A percentile compares a stretch with the other conserved stretches of the same genome.
Evolutionary conservation across 2,329 filamentous ascomycete genomes (phyloP).

Genomic region (Aspergillus sp.): DNA sequence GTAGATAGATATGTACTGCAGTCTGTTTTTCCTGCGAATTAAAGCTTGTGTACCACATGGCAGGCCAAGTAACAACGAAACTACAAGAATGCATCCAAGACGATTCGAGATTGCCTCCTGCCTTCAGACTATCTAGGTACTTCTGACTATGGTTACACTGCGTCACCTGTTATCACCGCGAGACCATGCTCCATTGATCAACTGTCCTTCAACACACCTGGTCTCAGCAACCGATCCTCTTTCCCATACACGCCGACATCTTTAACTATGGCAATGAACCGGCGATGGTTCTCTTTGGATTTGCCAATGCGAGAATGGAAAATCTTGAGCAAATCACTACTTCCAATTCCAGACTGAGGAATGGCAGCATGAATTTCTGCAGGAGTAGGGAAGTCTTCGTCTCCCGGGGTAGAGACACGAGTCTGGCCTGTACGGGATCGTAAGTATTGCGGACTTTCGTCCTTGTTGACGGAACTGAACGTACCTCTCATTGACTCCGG

Average conservation of each 20-base stretch:
- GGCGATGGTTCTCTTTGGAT: slow-evolving; percentile 39
- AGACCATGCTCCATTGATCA: not conserved
- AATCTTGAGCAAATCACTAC: slow-evolving; percentile 42
- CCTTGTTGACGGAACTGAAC: not conserved
- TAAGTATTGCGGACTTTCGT: not conserved
- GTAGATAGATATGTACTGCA: not conserved
- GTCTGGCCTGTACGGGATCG: slow-evolving; percentile 19
- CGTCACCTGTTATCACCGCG: no score
- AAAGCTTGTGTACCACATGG: no score
- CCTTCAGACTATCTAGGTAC: no score
- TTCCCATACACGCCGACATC: slow-evolving; percentile 43
- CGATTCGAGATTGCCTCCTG: no score
- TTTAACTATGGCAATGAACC: slow-evolving; percentile 45
- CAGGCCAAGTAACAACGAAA: no score
- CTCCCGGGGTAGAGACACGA: slow-evolving; percentile 30
- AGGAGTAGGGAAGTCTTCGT: slow-evolving; percentile 40
- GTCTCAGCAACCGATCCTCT: slow-evolving; percentile 40
- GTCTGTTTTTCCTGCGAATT: no score
- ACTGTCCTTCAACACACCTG: slow-evolving; percentile 33
- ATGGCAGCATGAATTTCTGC: slow-evolving; percentile 48
- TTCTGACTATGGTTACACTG: no score
- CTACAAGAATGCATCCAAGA: no score
- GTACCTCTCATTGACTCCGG: slow-evolving; percentile 34
- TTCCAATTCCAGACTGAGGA: slow-evolving; percentile 43
- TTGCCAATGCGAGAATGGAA: slow-evolving; percentile 44